These are phyloP conservation scores for Pleurozium schreberi DNA, from an alignment of 225 moss, liverwort and hornwort species.

Conservation along the genomic window DNA sequence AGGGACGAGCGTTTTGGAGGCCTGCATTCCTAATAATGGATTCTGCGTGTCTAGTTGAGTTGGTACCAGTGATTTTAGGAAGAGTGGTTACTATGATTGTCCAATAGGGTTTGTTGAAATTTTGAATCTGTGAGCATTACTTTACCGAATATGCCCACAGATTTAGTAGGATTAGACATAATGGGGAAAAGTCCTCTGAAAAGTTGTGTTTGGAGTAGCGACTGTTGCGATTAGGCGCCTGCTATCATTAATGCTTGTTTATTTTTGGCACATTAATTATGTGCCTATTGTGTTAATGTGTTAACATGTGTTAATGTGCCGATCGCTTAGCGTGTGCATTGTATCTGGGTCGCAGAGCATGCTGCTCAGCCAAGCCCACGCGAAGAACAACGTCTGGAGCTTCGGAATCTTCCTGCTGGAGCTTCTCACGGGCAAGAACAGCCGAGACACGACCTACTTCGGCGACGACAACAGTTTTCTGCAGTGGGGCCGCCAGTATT, in stretches of 20 bases:
- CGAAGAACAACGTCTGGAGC: slow-evolving; percentile 27
- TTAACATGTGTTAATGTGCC: neutral
- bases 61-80: neutral
- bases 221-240: neutral
- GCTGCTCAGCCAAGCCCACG: slow-evolving; percentile 11
- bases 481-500: slow-evolving; percentile 22
- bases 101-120: neutral
- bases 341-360: neutral
- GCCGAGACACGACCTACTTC: slow-evolving; percentile 13
- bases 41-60: neutral
- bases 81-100: neutral
- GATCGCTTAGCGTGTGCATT: neutral
- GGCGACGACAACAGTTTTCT: slow-evolving; percentile 23
- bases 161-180: neutral
- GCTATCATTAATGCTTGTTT: neutral
- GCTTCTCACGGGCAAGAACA: slow-evolving; percentile 45
- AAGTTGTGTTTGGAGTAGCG: neutral
- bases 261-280: neutral
- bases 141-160: neutral
- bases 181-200: neutral
- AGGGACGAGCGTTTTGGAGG: neutral
- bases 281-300: no score
- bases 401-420: slow-evolving; percentile 34
- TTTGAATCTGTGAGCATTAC: neutral
- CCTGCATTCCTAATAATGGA: no score